Evolutionary conservation across 2,329 filamentous ascomycete species (phyloP), one percentile per base, ranked within the genome.

Genomic region (Colletotrichum truncatum): DNA sequence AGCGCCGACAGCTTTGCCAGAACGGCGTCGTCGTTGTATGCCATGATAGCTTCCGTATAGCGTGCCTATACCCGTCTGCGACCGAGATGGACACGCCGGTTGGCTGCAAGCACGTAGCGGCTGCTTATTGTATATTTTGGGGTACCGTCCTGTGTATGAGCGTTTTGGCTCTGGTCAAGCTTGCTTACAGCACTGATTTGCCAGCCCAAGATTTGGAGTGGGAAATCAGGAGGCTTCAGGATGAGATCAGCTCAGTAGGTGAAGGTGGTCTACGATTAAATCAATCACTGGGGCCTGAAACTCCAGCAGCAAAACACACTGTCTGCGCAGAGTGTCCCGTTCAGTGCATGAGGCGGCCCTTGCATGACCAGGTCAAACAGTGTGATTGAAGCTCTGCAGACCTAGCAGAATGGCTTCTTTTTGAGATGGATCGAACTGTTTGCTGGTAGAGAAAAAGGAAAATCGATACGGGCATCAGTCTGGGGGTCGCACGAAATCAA

Each of bases 21-120:
- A 60, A 99, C 94, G 48, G 94, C 93, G 82, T 99, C 96, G 80
- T 98, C 94, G 70, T 92, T 96, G 81, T 97, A 98, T 46, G 96
- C 91, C 95, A 99, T 98, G 66, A 64, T 78, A 71, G 18, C 46
- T 32, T n/a, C 6, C 11, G 48, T 18, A 36, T 11, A 39, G 9
- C 9, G 46, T 25, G 36, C 18, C 39, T 32, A 41, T 32, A n/a
- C n/a, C n/a, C n/a, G n/a, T n/a, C 36, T 26, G 54, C n/a, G 38
- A 32, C 16, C 18, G 54, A 38, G 23, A 41, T 34, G 54, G 18
- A 26, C 30, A 28, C 23, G 62, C 18, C 30, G 30, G 26, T 38
- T 39, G 32, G 43, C 25, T 43, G 58, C 26, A 45, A 51, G 56
- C 54, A 51, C 26, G 14, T 26, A 23, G 10, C 36, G 7, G 21